Evolutionary conservation across 179 eudicot species (phyloP).

Genomic region (Gypsophila paniculata): DNA sequence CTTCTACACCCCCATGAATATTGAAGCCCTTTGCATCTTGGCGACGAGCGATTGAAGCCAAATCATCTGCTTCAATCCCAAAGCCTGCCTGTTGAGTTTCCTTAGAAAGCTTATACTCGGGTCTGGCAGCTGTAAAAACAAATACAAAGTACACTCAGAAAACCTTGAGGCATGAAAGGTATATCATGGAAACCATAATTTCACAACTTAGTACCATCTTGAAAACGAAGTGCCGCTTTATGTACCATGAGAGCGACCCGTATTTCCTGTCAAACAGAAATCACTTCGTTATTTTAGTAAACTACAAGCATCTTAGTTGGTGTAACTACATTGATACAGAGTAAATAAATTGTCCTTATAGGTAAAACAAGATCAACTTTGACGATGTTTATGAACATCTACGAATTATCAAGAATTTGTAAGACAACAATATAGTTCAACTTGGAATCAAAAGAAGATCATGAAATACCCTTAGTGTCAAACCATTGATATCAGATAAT

Average conservation of each 20-base stretch:
- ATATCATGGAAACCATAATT: slow-evolving; percentile 1
- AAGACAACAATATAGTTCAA: too few relatives aligned
- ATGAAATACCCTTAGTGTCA: too few relatives aligned
- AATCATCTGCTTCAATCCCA: slow-evolving; percentile 60
- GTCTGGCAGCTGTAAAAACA: slow-evolving; percentile 38
- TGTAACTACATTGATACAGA: not conserved
- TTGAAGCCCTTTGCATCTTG: slow-evolving; percentile 50
- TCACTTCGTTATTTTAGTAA: slow-evolving; percentile 2
- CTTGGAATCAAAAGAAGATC: too few relatives aligned
- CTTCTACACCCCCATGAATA: slow-evolving; percentile 46
- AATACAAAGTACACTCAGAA: not conserved
- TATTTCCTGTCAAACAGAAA: slow-evolving; percentile 48
- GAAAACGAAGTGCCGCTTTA: slow-evolving; percentile 58
- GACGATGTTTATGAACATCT: not conserved
- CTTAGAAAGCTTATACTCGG: slow-evolving; percentile 33
- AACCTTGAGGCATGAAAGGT: not conserved
- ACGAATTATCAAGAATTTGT: too few relatives aligned
- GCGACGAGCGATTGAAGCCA: slow-evolving; percentile 57
- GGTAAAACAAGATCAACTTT: not conserved
- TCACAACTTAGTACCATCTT: slow-evolving; percentile 47
- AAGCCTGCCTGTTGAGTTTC: slow-evolving; percentile 65
- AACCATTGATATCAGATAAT: too few relatives aligned
- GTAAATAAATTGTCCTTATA: not conserved
- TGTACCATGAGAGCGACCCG: slow-evolving; percentile 52
- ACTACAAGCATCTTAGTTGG: not conserved